A percentile compares a stretch with the other conserved stretches of the same genome.
Evolutionary conservation across 768 basidiomycete genomes (phyloP).

Genomic region (Cystofilobasidium ferigula): DNA sequence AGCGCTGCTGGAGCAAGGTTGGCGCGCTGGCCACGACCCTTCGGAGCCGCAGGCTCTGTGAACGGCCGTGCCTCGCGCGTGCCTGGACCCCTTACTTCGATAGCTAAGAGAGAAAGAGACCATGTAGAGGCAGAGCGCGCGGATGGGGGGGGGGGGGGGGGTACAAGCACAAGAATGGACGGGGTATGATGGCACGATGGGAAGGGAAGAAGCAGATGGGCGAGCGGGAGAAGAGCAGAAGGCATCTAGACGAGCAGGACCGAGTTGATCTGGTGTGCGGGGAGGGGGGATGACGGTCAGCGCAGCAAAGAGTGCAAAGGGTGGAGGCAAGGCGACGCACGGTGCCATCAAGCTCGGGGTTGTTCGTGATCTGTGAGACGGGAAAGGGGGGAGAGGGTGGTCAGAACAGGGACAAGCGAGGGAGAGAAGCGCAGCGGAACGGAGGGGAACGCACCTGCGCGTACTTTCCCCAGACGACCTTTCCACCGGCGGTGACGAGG

Average conservation of each 20-base stretch:
- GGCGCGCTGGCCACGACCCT: too few species aligned
- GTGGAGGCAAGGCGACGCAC: conserved; percentile 55
- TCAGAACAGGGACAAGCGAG: too few species aligned
- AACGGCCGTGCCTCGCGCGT: too few species aligned
- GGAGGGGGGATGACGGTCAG: too few species aligned
- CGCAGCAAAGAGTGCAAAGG: too few species aligned
- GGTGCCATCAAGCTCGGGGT: conserved; percentile 92
- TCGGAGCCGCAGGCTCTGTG: too few species aligned
- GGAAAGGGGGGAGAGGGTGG: not conserved
- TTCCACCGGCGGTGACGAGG: conserved; percentile 93
- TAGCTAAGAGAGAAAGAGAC: not conserved
- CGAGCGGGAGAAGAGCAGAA: not conserved
- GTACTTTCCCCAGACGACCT: conserved; percentile 54
- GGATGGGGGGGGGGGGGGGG: not conserved
- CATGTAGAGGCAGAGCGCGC: not conserved
- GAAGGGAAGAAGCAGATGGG: not conserved
- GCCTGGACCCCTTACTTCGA: too few species aligned
- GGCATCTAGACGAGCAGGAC: not conserved
- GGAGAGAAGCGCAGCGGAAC: not conserved
- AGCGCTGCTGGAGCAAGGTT: too few species aligned
- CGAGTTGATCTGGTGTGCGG: not conserved
- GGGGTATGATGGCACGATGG: too few species aligned
- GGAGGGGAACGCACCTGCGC: conserved; percentile 22
- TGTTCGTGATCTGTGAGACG: conserved; percentile 86
- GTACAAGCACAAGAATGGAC: not conserved